phyloP scores from a whole-genome alignment of 805 yeast genomes.

The Vanderwaltozyma yarrowii region DNA sequence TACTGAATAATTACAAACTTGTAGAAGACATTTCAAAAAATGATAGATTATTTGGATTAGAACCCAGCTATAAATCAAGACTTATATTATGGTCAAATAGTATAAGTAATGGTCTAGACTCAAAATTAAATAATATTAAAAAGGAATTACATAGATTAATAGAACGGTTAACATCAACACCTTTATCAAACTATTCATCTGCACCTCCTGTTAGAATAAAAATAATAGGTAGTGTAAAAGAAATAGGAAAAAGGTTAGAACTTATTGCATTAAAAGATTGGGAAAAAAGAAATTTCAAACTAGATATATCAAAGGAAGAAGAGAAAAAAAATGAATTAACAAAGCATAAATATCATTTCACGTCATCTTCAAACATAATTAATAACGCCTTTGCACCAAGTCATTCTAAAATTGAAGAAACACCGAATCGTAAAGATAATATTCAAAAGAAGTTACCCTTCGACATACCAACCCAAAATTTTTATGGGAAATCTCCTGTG shows the following conservation, averaged over 20 bases:
- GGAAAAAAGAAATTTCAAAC: no score
- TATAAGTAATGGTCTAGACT: background rate
- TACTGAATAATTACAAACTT: constrained; percentile 7
- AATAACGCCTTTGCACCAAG: background rate
- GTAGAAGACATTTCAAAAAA: constrained; percentile 1
- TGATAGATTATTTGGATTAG: no score
- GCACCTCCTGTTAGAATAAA: background rate
- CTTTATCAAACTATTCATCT: no score
- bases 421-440: background rate
- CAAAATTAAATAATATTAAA: constrained; percentile 1
- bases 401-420: no score
- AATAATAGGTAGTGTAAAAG: background rate
- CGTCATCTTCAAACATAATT: background rate
- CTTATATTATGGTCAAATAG: constrained; percentile 2
- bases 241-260: constrained; percentile 1
- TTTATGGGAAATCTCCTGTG: background rate
- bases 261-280: background rate
- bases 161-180: background rate
- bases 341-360: background rate
- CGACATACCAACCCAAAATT: background rate
- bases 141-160: background rate
- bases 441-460: background rate
- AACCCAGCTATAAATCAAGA: constrained; percentile 1
- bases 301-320: no score
- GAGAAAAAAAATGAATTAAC: background rate